Conservation (phyloP, 306 rosid genomes). For the Vicia faba region DNA sequence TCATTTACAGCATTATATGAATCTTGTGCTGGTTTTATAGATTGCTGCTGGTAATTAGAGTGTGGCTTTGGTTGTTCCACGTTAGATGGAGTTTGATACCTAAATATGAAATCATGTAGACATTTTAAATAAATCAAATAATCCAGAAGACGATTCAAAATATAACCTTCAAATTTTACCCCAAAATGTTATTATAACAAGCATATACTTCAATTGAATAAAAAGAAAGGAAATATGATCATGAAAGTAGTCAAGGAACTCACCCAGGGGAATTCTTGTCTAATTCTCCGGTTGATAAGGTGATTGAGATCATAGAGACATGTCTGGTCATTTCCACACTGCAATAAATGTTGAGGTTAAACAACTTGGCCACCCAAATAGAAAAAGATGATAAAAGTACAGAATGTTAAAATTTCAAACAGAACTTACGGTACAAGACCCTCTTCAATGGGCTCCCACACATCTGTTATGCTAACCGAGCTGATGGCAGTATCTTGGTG, state of each 20-base stretch:
- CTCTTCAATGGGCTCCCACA: slow-evolving; percentile 98
- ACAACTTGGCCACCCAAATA: slow-evolving; percentile 5
- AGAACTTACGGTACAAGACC: slow-evolving; percentile 94
- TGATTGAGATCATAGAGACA: slow-evolving; percentile 93
- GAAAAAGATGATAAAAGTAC: slow-evolving; percentile 14
- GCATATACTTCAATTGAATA: not conserved
- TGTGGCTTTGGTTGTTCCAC: slow-evolving; percentile 66
- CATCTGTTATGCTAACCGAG: slow-evolving; percentile 94
- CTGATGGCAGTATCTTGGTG: slow-evolving; percentile 88
- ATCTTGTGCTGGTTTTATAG: slow-evolving; percentile 64
- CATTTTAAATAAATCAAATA: slow-evolving; percentile 22
- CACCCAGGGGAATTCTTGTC: slow-evolving; percentile 86
- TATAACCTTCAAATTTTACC: slow-evolving; percentile 3
- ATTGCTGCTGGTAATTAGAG: slow-evolving; percentile 75
- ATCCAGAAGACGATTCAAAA: not conserved
- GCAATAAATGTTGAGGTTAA: slow-evolving; percentile 44
- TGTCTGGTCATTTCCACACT: slow-evolving; percentile 99
- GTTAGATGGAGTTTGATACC: slow-evolving; percentile 76
- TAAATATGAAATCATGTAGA: slow-evolving; percentile 34
- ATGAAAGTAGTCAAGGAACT: slow-evolving; percentile 28
- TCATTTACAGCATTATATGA: slow-evolving; percentile 75
- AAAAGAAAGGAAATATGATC: slow-evolving; percentile 21
- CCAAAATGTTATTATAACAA: slow-evolving; percentile 2
- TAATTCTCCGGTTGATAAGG: slow-evolving; percentile 71
- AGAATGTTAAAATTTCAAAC: slow-evolving; percentile 20